phyloP scores from a whole-genome alignment of 2,329 filamentous ascomycete species.

The Davidsoniella australis region DNA sequence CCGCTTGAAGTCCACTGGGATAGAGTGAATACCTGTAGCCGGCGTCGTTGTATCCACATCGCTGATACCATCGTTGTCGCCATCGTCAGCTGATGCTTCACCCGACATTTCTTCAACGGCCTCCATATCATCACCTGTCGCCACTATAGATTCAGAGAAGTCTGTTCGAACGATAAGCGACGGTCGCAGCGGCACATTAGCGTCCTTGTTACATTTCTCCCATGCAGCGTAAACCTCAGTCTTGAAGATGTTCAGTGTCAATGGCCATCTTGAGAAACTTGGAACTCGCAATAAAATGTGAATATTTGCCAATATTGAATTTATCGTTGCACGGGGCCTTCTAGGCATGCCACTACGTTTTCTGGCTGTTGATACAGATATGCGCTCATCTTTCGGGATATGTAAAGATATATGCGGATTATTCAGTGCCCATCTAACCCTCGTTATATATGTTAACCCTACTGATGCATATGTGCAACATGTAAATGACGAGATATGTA shows the following conservation, averaged over 20 bases:
- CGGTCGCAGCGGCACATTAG: constrained; percentile 28
- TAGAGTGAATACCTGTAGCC: constrained; percentile 32
- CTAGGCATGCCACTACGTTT: constrained; percentile 38
- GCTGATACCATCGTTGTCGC: neutral
- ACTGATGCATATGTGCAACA: neutral
- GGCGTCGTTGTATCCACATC: constrained; percentile 9
- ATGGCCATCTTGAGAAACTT: constrained; percentile 70
- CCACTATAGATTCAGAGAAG: constrained; percentile 22
- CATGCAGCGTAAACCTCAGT: constrained; percentile 53
- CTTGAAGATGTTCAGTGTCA: constrained; percentile 64
- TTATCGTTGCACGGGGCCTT: constrained; percentile 42
- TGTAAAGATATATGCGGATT: constrained; percentile 70
- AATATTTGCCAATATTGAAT: constrained; percentile 59
- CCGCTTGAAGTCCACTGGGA: constrained; percentile 37
- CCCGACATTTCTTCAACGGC: neutral
- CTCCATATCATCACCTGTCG: constrained; percentile 2
- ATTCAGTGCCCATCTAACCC: constrained; percentile 69
- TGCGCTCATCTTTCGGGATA: constrained; percentile 47
- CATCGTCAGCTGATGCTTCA: neutral
- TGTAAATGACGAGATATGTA: neutral
- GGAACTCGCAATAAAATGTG: constrained; percentile 63
- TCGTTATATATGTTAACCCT: neutral
- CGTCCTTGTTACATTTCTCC: constrained; percentile 37
- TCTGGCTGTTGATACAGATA: constrained; percentile 32
- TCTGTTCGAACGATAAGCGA: constrained; percentile 41